Evolutionary conservation across 1,284 basidiomycete genomes (phyloP).

Genomic region (Pseudozyma pruni): DNA sequence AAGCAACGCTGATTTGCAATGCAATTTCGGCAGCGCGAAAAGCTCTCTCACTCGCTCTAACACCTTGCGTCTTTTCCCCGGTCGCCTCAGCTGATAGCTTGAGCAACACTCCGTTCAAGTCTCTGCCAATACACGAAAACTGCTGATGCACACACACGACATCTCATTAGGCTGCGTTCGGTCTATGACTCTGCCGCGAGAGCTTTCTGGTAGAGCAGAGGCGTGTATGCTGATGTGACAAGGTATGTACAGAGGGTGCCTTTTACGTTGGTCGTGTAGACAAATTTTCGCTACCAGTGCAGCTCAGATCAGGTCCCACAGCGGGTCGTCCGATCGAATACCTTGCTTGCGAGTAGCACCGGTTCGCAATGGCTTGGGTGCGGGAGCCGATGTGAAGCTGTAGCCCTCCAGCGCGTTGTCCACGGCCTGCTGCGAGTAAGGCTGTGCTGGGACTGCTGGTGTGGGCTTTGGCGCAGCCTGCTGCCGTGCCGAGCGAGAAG

Average conservation of each 20-base stretch:
- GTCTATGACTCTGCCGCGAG: too few relatives aligned
- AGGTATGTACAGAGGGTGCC: conserved; percentile 13
- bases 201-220: too few relatives aligned
- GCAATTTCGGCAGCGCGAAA: neutral
- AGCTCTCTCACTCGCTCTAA: neutral
- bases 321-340: conserved; percentile 45
- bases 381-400: conserved; percentile 20
- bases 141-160: too few relatives aligned
- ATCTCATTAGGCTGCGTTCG: too few relatives aligned
- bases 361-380: conserved; percentile 12
- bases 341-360: conserved; percentile 39
- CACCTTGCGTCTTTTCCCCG: neutral
- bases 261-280: conserved; percentile 9
- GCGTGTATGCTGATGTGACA: conserved; percentile 3
- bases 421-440: conserved; percentile 29
- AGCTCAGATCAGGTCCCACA: conserved; percentile 46
- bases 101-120: too few relatives aligned
- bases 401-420: conserved; percentile 32
- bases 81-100: too few relatives aligned
- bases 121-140: too few relatives aligned
- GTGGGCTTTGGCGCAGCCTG: conserved; percentile 15
- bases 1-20: neutral
- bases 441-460: conserved; percentile 5
- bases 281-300: neutral
- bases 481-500: conserved; percentile 22